phyloP scores from a whole-genome alignment of 805 yeast species.

The Spathaspora passalidarum region DNA sequence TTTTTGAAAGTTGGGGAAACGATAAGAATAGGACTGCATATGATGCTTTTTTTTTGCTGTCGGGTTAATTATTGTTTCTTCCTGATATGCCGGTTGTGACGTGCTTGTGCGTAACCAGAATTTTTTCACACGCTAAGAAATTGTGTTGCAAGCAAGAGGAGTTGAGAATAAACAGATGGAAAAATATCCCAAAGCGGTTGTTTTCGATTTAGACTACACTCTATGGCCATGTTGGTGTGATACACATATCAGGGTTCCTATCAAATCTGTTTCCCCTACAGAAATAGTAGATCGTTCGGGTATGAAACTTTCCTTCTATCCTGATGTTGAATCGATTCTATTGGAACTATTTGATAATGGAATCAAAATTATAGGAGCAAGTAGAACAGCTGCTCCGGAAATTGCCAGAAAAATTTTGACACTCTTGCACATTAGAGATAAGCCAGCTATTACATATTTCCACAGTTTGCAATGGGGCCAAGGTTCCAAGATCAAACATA shows the following conservation, averaged over 20 bases:
- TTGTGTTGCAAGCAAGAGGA: not conserved
- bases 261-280: slow-evolving; percentile 33
- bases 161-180: not conserved
- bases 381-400: slow-evolving; percentile 76
- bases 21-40: not conserved
- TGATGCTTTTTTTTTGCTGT: not conserved
- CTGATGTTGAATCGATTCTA: slow-evolving; percentile 67
- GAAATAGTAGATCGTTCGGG: slow-evolving; percentile 54
- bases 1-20: slow-evolving; percentile 1
- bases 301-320: slow-evolving; percentile 53
- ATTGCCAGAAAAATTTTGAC: slow-evolving; percentile 65
- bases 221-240: slow-evolving; percentile 87
- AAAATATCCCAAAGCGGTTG: slow-evolving; percentile 46
- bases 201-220: slow-evolving; percentile 74
- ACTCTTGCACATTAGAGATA: slow-evolving; percentile 49
- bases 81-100: not conserved
- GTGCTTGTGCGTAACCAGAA: not conserved
- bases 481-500: slow-evolving; percentile 57
- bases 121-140: not conserved
- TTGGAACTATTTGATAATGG: slow-evolving; percentile 45
- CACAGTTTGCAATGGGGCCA: slow-evolving; percentile 69
- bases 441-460: slow-evolving; percentile 51
- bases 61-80: not conserved
- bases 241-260: slow-evolving; percentile 61
- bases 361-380: slow-evolving; percentile 64